Evolutionary conservation across 2,329 filamentous ascomycete species (phyloP).

Genomic region (Geosmithia putterillii): DNA sequence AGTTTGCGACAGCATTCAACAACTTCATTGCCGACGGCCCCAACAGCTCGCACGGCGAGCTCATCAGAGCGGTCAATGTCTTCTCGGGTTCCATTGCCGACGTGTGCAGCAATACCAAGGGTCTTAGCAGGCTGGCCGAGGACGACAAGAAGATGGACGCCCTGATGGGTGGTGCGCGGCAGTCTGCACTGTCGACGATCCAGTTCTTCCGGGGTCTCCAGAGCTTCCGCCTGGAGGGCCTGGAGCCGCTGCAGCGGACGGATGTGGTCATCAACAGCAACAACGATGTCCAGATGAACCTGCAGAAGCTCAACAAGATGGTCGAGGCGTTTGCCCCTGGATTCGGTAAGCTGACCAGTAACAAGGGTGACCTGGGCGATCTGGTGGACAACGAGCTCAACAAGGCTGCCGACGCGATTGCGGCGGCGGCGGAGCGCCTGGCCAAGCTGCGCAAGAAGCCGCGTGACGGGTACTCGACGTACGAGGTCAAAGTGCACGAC

Average conservation of each 20-base stretch:
- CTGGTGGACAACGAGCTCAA: constrained; percentile 83
- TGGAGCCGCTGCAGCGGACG: constrained; percentile 85
- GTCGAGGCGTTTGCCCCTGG: constrained; percentile 87
- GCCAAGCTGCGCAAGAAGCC: constrained; percentile 93
- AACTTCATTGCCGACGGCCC: constrained; percentile 96
- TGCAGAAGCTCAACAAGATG: constrained; percentile 87
- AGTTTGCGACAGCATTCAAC: constrained; percentile 97
- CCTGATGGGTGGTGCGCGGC: constrained; percentile 68
- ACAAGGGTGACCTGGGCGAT: constrained; percentile 80
- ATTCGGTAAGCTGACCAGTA: constrained; percentile 65
- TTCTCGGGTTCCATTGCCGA: constrained; percentile 87
- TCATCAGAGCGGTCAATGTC: constrained; percentile 84
- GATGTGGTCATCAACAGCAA: constrained; percentile 97
- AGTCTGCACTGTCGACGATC: constrained; percentile 76
- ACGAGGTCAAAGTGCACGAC: constrained; percentile 92
- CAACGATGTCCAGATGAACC: constrained; percentile 85
- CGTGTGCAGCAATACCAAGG: constrained; percentile 93
- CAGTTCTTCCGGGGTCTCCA: constrained; percentile 91
- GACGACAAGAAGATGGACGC: constrained; percentile 92
- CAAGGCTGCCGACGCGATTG: constrained; percentile 92
- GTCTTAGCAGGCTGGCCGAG: constrained; percentile 79
- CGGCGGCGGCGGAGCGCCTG: constrained; percentile 77
- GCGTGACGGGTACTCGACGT: constrained; percentile 88
- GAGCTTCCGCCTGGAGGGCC: constrained; percentile 83
- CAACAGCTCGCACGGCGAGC: constrained; percentile 76